A percentile compares a stretch with the other conserved stretches of the same genome.
Conservation (phyloP, 768 basidiomycete genomes). For the Agaricus sinodeliciosus region DNA sequence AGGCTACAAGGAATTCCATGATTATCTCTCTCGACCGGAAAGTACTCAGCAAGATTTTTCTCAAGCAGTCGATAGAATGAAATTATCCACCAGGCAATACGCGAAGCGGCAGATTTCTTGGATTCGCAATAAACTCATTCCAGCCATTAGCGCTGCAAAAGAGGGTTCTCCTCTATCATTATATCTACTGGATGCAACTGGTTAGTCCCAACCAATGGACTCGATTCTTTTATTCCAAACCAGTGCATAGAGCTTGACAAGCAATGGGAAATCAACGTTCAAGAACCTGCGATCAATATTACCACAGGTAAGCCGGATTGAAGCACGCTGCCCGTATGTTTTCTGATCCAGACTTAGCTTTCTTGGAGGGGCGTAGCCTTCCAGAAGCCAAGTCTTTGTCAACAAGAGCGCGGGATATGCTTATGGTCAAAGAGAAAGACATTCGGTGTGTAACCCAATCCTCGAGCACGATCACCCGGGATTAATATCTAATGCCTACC, state of each 20-base stretch:
- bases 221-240: background rate
- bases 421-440: constrained; percentile 36
- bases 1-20: constrained; percentile 92
- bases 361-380: constrained; percentile 41
- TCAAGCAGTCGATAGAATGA: constrained; percentile 71
- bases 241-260: constrained; percentile 38
- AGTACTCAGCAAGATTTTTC: constrained; percentile 37
- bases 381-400: constrained; percentile 57
- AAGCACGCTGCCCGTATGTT: background rate
- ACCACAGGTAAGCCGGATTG: constrained; percentile 34
- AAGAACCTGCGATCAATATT: constrained; percentile 41
- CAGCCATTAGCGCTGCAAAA: constrained; percentile 48
- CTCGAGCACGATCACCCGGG: no score
- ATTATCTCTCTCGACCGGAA: constrained; percentile 44
- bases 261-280: constrained; percentile 53
- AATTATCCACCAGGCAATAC: constrained; percentile 83
- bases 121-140: constrained; percentile 87
- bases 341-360: constrained; percentile 34
- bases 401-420: constrained; percentile 42
- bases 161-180: constrained; percentile 26
- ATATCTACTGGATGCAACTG: constrained; percentile 64
- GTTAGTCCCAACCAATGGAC: constrained; percentile 24
- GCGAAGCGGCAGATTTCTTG: constrained; percentile 88
- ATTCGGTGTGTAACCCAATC: constrained; percentile 28
- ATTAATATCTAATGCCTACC: constrained; percentile 1